These are phyloP conservation scores for Gonapodya sp. DNA, from an alignment of 192 early-diverging fungal genomes.

Conservation along the genomic window DNA sequence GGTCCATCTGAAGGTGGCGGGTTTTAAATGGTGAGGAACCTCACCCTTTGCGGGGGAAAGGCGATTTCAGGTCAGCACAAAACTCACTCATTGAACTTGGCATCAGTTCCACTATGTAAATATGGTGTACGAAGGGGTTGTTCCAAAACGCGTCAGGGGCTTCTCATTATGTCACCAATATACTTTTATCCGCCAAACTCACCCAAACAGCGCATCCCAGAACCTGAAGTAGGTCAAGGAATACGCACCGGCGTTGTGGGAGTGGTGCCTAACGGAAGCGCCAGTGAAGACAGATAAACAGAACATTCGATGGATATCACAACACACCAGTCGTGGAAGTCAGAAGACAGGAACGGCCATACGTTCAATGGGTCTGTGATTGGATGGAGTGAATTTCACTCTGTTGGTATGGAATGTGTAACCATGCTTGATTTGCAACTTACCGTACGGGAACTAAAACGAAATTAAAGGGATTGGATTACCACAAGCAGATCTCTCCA, in stretches of 20 bases:
- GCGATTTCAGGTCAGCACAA: too few species aligned
- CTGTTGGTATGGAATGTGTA: too few species aligned
- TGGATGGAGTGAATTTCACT: too few species aligned
- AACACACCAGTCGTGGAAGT: constrained; percentile 5
- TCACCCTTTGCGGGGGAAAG: background rate
- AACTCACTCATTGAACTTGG: background rate
- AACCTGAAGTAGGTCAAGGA: constrained; percentile 6
- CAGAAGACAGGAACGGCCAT: background rate
- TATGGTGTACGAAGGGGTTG: background rate
- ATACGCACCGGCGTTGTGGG: constrained; percentile 2
- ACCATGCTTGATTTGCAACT: background rate
- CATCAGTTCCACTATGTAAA: background rate
- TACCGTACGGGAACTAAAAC: background rate
- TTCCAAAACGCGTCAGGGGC: too few species aligned
- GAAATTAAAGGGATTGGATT: too few species aligned
- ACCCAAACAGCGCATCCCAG: constrained; percentile 8
- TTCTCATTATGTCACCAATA: too few species aligned
- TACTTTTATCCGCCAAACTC: too few species aligned
- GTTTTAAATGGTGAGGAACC: background rate
- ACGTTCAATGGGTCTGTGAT: constrained; percentile 5
- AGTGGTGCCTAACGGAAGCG: constrained; percentile 11
- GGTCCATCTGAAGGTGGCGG: background rate
- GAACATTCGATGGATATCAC: background rate
- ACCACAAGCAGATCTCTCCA: background rate
- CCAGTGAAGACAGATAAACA: background rate